phyloP scores from a whole-genome alignment of 2,329 filamentous ascomycete species.

The Microascus cirrosus region DNA sequence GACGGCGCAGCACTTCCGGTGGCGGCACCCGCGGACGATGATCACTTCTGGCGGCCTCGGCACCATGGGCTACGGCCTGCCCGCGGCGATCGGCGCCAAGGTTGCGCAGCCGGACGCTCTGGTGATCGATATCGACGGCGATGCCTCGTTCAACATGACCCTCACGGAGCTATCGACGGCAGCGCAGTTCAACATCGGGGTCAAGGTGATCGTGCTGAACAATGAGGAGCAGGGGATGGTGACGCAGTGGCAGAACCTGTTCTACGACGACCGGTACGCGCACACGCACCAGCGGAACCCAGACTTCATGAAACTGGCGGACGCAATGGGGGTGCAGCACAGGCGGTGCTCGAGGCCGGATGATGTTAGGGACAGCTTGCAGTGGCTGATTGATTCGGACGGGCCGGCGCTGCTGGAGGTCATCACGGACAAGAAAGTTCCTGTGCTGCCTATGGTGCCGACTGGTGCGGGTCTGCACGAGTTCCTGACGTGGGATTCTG shows the following conservation, averaged over 20 bases:
- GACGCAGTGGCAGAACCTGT: slow-evolving; percentile 90
- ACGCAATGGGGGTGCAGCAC: slow-evolving; percentile 80
- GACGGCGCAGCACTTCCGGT: slow-evolving; percentile 93
- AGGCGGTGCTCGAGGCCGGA: slow-evolving; percentile 61
- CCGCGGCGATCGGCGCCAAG: slow-evolving; percentile 91
- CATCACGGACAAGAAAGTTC: slow-evolving; percentile 81
- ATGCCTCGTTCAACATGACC: slow-evolving; percentile 99
- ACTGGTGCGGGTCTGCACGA: slow-evolving; percentile 80
- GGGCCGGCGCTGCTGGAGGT: slow-evolving; percentile 92
- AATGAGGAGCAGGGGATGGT: slow-evolving; percentile 98
- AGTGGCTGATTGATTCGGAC: slow-evolving; percentile 65
- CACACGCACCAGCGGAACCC: slow-evolving; percentile 88
- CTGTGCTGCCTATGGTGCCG: slow-evolving; percentile 96
- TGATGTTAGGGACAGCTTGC: slow-evolving; percentile 65
- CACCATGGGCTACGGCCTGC: slow-evolving; percentile 85
- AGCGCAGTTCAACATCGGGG: slow-evolving; percentile 89
- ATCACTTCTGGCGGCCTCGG: slow-evolving; percentile 89
- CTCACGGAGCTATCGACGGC: slow-evolving; percentile 89
- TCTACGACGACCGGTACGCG: slow-evolving; percentile 80
- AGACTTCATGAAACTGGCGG: slow-evolving; percentile 82
- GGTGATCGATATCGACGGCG: slow-evolving; percentile 92
- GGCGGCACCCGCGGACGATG: slow-evolving; percentile 85
- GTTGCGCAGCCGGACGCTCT: slow-evolving; percentile 66
- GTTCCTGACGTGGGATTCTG: slow-evolving; percentile 79
- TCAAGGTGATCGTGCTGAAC: slow-evolving; percentile 91